Conservation (phyloP, 2,329 filamentous ascomycete genomes). For the Bipolaris gigantea region DNA sequence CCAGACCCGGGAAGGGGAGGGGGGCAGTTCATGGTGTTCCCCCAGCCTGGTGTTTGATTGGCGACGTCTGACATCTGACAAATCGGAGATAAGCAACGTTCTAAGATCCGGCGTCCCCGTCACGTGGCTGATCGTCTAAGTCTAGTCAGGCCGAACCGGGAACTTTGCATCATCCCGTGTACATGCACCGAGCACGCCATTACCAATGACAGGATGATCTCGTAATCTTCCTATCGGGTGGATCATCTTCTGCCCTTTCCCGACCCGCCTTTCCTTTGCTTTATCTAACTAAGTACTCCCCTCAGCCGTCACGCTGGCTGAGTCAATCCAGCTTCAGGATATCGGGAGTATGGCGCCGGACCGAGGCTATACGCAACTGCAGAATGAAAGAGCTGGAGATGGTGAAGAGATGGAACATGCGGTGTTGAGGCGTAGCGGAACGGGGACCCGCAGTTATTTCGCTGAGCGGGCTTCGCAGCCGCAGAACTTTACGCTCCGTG, state of each 20-base stretch:
- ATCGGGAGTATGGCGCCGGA: constrained; percentile 40
- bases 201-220: constrained; percentile 4
- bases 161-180: constrained; percentile 25
- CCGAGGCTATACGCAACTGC: constrained; percentile 30
- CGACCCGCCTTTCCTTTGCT: background rate
- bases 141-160: constrained; percentile 9
- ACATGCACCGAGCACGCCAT: constrained; percentile 27
- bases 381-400: constrained; percentile 26
- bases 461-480: constrained; percentile 46
- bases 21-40: constrained; percentile 16
- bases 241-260: background rate
- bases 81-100: constrained; percentile 36
- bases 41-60: constrained; percentile 18
- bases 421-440: constrained; percentile 20
- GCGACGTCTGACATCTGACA: constrained; percentile 28
- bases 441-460: constrained; percentile 27
- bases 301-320: constrained; percentile 20
- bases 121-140: constrained; percentile 16
- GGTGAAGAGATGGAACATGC: constrained; percentile 21
- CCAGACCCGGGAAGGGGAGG: background rate
- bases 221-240: constrained; percentile 12
- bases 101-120: constrained; percentile 9
- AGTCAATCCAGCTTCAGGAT: constrained; percentile 24
- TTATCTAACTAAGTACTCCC: background rate
- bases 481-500: constrained; percentile 81